Base-by-base conservation (phyloP, 768 basidiomycete genomes). In the Termitomyces sp. region DNA sequence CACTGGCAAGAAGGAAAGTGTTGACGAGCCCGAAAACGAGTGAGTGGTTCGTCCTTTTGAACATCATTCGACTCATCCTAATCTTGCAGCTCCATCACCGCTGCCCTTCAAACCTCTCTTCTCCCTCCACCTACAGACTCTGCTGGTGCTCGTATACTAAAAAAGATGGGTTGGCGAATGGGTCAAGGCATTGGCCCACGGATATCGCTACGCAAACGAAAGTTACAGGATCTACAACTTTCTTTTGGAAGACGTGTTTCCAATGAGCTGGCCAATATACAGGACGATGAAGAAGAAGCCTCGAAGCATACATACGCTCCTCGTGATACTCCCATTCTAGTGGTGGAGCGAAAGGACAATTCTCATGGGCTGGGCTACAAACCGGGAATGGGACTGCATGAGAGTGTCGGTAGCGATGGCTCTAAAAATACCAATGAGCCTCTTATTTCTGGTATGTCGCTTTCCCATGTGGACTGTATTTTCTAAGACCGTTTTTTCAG, bases 111-210 rank as follows among this genome's bases (percentile, higher is more conserved):
- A 64, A 75, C 81, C 1, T 80, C 90, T 0, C 77, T 97, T 45
- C 81, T 90, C 14, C 89, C 92, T 8, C 77, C 91, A 2, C 83
- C 92, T 0, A 83, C 86, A 29, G 88, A 94, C 61, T 94, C 93
- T 2, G 81, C 87, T 32, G 96, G 96, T 0, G 88, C 91, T 3
- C 86, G 86, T 40, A 86, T 98, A 7, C 81, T 99, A 57, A 89
- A 88, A 76, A 96, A 94, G 75, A 95, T 98, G 89, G 96, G 97
- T 0, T 98, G 97, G 96, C 81, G 89, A 46, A 74, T 86, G 0
- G 97, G 96, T 1, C 94, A 96, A 74, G 97, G 96, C 12, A 86
- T 98, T 20, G 97, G 96, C 0, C 94, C 96, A 4, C 84, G 96
- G 11, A 79, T 98, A 36, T 86, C 92, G 5, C 82, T 89, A 64